phyloP scores from a whole-genome alignment of 345 rosid species.

The Salix suchowensis region DNA sequence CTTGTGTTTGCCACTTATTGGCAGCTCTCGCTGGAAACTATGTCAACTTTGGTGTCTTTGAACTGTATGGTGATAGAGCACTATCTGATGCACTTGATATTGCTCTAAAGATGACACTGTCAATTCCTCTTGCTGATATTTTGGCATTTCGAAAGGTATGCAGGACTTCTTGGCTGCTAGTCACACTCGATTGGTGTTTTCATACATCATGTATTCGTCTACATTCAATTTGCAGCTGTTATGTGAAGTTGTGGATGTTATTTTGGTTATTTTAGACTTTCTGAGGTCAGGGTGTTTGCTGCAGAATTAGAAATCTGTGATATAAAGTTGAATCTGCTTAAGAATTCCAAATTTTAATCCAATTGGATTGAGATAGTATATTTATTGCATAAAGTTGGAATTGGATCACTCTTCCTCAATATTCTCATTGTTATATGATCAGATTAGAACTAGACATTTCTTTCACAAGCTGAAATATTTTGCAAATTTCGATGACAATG shows the following conservation, averaged over 20 bases:
- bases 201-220: neutral
- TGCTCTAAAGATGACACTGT: slow-evolving; percentile 77
- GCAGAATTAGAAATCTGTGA: neutral
- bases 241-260: neutral
- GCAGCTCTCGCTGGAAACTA: slow-evolving; percentile 93
- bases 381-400: neutral
- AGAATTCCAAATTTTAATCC: too few relatives aligned
- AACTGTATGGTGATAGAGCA: slow-evolving; percentile 96
- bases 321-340: neutral
- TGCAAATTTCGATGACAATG: neutral
- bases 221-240: neutral
- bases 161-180: neutral
- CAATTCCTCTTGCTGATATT: slow-evolving; percentile 89
- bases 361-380: neutral
- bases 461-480: neutral
- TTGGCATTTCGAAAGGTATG: slow-evolving; percentile 90
- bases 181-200: neutral
- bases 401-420: neutral
- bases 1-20: slow-evolving; percentile 20
- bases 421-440: neutral
- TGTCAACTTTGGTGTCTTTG: slow-evolving; percentile 96
- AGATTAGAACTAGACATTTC: neutral
- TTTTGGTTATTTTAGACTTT: neutral
- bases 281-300: neutral
- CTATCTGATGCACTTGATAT: slow-evolving; percentile 92